Base-by-base conservation (phyloP, 306 rosid species). In the Pueraria montana region DNA sequence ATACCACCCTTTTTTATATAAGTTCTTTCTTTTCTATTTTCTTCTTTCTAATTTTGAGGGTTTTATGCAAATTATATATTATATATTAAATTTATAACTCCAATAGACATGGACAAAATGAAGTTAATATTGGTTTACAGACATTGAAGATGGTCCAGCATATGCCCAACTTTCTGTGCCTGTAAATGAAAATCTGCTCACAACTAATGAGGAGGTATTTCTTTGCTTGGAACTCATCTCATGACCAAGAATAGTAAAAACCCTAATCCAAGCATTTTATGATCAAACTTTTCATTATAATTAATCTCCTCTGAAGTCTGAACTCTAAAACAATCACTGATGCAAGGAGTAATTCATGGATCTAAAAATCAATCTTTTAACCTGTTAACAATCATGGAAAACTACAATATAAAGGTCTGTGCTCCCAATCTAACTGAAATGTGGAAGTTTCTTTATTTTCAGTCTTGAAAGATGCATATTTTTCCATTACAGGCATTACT, bases 151-250 rank as follows among this genome's bases (percentile, higher is more conserved):
- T 34, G 90, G 81, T 76, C 90, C 88, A 11, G 70, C 84, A 4
- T 94, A 92, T 90, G 83, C 83, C 26, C 90, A 81, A 48, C 87
- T 96, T 65, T 80, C 94, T 72, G 86, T 74, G 26, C 5, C 82
- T 53, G 79, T 92, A 30, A 84, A 91, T 63, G 90, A 90, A 83
- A 90, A 89, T 82, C 86, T 96, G 46, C 71, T 94, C 58, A 18
- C 84, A 42, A 24, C 90, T 76, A 82, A 83, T 85, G 79, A 32
- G 16, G 77, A 85, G 91, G 97, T 91, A 88, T 49, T 40, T 78
- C 12, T 23, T 77, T 73, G 20, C 65, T 63, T 71, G 53, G 55
- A 78, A 55, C 66, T 16, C 58, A 30, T 59, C 52, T 48, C 30
- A 18, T 68, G 53, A 3, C 12, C 36, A 59, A 53, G 77, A 58